These are phyloP conservation scores for Neofusicoccum ribis DNA, from an alignment of 2,329 filamentous ascomycete species.

Conservation along the genomic window DNA sequence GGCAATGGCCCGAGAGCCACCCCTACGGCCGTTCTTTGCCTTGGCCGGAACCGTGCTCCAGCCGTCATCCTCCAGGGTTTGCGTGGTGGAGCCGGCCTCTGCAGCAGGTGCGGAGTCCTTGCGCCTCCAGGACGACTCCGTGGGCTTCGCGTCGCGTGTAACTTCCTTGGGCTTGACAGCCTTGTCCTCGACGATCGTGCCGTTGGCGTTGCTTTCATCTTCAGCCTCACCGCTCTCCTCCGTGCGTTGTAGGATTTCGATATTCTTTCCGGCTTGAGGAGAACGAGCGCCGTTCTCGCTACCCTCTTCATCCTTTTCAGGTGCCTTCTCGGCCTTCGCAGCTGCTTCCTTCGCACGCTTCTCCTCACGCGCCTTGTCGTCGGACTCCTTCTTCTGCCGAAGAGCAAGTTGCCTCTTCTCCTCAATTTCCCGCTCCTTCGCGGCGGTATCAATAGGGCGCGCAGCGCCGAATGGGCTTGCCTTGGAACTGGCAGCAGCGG, in stretches of 20 bases:
- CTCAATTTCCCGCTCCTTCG: constrained; percentile 85
- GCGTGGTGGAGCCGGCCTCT: constrained; percentile 43
- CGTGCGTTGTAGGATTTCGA: constrained; percentile 57
- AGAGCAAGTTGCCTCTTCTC: constrained; percentile 76
- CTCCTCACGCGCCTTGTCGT: constrained; percentile 79
- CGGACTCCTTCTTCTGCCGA: constrained; percentile 81
- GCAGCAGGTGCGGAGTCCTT: constrained; percentile 34
- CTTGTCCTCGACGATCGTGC: constrained; percentile 53
- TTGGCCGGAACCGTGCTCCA: constrained; percentile 55
- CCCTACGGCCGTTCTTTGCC: constrained; percentile 46
- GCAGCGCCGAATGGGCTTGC: constrained; percentile 92
- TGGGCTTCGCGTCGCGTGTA: constrained; percentile 44
- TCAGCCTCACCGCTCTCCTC: constrained; percentile 33
- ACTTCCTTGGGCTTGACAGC: constrained; percentile 58
- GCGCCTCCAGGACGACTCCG: constrained; percentile 44
- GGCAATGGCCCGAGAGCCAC: constrained; percentile 46
- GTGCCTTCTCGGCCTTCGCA: constrained; percentile 63
- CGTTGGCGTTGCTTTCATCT: constrained; percentile 46
- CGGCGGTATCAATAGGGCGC: constrained; percentile 87
- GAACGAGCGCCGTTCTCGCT: constrained; percentile 23
- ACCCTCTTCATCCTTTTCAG: constrained; percentile 39
- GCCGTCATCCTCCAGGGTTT: constrained; percentile 53
- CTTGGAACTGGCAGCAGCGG: constrained; percentile 65
- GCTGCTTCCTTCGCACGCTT: constrained; percentile 54
- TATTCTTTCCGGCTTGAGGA: constrained; percentile 47